These are phyloP conservation scores for Didymosphaeria variabile DNA, from an alignment of 2,329 filamentous ascomycete species.

Conservation along the genomic window DNA sequence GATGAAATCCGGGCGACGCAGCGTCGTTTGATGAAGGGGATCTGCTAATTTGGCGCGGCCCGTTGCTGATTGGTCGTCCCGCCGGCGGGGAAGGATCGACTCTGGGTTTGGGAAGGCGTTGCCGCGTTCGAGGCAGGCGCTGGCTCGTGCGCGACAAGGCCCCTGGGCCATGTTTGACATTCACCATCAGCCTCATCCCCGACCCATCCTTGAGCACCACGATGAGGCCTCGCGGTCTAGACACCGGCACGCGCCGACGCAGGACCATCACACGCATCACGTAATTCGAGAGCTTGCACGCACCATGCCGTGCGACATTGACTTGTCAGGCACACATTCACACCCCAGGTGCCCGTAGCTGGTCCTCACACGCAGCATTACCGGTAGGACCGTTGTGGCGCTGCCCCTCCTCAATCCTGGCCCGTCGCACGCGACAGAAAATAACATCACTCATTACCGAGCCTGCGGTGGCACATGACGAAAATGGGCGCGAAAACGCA, in stretches of 20 bases:
- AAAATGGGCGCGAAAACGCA: neutral
- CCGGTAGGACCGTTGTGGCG: slow-evolving; percentile 7
- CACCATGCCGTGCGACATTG: slow-evolving; percentile 1
- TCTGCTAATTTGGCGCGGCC: slow-evolving; percentile 3
- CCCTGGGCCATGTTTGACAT: slow-evolving; percentile 4
- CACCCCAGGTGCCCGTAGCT: neutral
- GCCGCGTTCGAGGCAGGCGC: slow-evolving; percentile 7
- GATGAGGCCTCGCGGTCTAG: neutral
- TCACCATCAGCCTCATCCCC: slow-evolving; percentile 10
- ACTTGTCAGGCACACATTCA: neutral
- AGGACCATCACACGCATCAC: neutral
- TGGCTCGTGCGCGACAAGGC: slow-evolving; percentile 11
- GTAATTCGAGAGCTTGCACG: neutral
- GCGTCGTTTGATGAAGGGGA: slow-evolving; percentile 19
- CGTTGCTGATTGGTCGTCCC: slow-evolving; percentile 11
- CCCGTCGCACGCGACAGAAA: neutral
- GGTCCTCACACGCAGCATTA: neutral
- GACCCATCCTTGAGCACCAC: neutral
- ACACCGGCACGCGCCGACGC: neutral
- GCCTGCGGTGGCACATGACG: neutral
- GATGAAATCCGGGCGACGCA: neutral
- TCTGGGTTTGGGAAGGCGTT: slow-evolving; percentile 12
- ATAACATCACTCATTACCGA: neutral
- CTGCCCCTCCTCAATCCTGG: neutral
- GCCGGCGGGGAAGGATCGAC: slow-evolving; percentile 14